Evolutionary conservation across 2,329 filamentous ascomycete genomes (phyloP).

Genomic region (Arachnomyces sp.): DNA sequence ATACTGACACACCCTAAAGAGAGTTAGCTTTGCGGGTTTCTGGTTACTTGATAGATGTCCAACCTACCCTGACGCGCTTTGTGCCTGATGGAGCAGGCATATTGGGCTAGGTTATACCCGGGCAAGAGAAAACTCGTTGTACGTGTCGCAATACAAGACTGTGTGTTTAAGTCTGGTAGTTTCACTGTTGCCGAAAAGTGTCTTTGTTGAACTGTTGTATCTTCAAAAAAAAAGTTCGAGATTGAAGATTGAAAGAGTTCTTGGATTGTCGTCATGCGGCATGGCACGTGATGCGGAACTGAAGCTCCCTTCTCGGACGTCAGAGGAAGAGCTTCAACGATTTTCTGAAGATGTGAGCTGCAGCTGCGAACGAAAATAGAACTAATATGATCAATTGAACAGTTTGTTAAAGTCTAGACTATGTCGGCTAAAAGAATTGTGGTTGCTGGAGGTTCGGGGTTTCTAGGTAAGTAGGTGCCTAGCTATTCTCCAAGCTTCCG

Average conservation of each 20-base stretch:
- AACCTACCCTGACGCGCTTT: conserved; percentile 45
- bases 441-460: conserved; percentile 90
- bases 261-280: neutral
- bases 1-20: conserved; percentile 37
- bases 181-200: too few species aligned
- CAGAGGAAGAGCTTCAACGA: too few species aligned
- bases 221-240: neutral
- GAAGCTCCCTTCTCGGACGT: too few species aligned
- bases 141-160: too few species aligned
- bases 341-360: too few species aligned
- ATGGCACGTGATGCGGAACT: conserved; percentile 1
- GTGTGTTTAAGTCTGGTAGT: too few species aligned
- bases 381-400: conserved; percentile 10
- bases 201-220: too few species aligned
- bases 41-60: neutral
- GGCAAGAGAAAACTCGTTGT: too few species aligned
- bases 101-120: conserved; percentile 2
- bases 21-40: conserved; percentile 14
- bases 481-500: neutral
- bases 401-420: conserved; percentile 19
- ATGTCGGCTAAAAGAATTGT: conserved; percentile 68
- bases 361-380: neutral
- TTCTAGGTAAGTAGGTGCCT: conserved; percentile 58
- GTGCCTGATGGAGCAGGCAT: conserved; percentile 50
- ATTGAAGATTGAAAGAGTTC: too few species aligned